Conservation (phyloP, 140 eudicot genomes). For the Cichorium intybus region DNA sequence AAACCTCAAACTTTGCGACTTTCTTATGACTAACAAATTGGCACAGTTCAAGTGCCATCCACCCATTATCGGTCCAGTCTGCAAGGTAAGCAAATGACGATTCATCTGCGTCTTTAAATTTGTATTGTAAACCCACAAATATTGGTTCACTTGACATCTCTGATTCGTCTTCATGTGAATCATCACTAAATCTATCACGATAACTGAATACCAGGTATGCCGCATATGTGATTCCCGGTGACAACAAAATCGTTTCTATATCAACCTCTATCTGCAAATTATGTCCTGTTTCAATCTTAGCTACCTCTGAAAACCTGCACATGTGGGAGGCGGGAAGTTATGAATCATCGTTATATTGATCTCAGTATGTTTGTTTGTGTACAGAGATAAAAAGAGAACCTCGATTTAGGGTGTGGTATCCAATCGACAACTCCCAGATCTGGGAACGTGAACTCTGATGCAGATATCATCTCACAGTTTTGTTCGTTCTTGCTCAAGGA, state of each 20-base stretch:
- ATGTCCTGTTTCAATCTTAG: neutral
- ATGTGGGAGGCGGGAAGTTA: neutral
- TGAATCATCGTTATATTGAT: neutral
- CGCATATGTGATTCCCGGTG: slow-evolving; percentile 20
- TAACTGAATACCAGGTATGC: slow-evolving; percentile 15
- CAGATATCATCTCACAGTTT: slow-evolving; percentile 24
- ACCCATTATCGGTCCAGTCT: slow-evolving; percentile 7
- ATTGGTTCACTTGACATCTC: neutral
- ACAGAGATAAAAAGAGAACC: neutral
- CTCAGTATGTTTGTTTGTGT: too few species aligned
- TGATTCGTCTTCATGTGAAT: neutral
- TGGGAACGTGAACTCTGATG: slow-evolving; percentile 20
- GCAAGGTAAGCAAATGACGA: slow-evolving; percentile 7
- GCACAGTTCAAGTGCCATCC: slow-evolving; percentile 17
- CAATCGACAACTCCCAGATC: slow-evolving; percentile 2
- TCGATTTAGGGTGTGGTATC: slow-evolving; percentile 15
- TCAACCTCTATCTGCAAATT: slow-evolving; percentile 6
- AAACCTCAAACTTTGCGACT: slow-evolving; percentile 18
- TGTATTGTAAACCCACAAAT: slow-evolving; percentile 15
- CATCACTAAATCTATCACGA: neutral
- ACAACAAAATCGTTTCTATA: slow-evolving; percentile 18
- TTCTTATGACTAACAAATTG: slow-evolving; percentile 11
- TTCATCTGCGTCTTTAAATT: slow-evolving; percentile 7
- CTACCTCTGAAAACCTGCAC: slow-evolving; percentile 26
- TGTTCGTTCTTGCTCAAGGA: slow-evolving; percentile 25